Evolutionary conservation across 2,329 filamentous ascomycete genomes (phyloP).

Genomic region (Xylariaceae sp.): DNA sequence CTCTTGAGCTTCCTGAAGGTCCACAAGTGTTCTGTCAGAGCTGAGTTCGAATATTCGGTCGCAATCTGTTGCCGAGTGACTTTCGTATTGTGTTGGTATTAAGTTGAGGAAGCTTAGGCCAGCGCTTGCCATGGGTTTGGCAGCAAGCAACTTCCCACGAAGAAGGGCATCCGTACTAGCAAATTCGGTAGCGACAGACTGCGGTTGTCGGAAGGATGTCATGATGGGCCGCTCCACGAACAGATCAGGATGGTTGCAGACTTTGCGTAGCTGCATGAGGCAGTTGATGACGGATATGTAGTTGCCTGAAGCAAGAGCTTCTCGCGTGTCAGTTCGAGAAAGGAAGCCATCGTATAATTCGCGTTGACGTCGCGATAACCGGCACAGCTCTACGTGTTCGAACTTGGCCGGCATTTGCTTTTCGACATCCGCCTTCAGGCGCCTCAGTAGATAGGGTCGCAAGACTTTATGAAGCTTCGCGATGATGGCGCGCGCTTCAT

Average conservation of each 20-base stretch:
- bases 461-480: constrained; percentile 90
- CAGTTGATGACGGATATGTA: constrained; percentile 98
- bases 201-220: constrained; percentile 89
- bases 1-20: constrained; percentile 67
- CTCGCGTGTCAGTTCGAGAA: constrained; percentile 80
- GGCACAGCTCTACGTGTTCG: constrained; percentile 93
- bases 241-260: constrained; percentile 96
- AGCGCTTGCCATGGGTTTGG: constrained; percentile 57
- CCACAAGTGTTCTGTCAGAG: constrained; percentile 63
- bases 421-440: constrained; percentile 93
- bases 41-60: constrained; percentile 60
- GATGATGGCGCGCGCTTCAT: constrained; percentile 87
- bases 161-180: constrained; percentile 67
- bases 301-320: constrained; percentile 85
- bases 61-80: constrained; percentile 50
- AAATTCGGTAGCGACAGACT: constrained; percentile 69
- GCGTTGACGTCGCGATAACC: constrained; percentile 88
- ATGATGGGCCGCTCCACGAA: constrained; percentile 96
- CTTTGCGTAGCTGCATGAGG: constrained; percentile 93
- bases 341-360: constrained; percentile 97
- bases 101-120: constrained; percentile 76
- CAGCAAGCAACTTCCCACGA: constrained; percentile 57
- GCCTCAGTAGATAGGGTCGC: constrained; percentile 82
- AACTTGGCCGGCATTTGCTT: constrained; percentile 99
- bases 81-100: constrained; percentile 65